Base-by-base conservation (phyloP, 148 eudicot genomes). In the Persicaria tinctoria region DNA sequence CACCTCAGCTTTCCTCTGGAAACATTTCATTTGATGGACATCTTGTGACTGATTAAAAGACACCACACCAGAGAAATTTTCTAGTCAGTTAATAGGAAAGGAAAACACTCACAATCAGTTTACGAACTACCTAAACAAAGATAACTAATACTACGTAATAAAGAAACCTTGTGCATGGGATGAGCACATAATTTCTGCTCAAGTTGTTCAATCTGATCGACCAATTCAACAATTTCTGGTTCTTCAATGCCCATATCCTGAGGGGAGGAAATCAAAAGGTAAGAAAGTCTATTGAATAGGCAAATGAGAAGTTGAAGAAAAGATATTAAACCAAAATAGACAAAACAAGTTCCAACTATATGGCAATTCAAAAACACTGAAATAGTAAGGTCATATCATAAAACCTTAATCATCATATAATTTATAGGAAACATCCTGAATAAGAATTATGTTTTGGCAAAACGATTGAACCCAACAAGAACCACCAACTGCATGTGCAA, bases 231-330 rank as follows among this genome's bases (percentile, higher is more conserved):
- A 66, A 90, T 79, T 81, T 90, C 97, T 76, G 91, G 86, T 63
- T 95, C 99, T 74, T 90, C 90, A 79, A 95, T 86, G 70, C 90
- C 89, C 99, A 95, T 95, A 81, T 95, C 99, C 99, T 95, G 88
- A 76, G 74, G n/a, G 13, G 13, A 70, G 18, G 6, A 46, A 46
- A 46, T 6, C 5, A 46, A 46, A 45, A 70, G 11, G 9, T 18
- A 70, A 32, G 14, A 32, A 27, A 12, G 68, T 63, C 46, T 1
- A 66, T 13, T 41, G 46, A 66, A 8, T 41, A 64, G 70, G 70
- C 27, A 17, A 50, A 50, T 50, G 53, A 50, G 12, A 57, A 32
- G 3, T 3, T 57, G 63, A 57, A 57, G 63, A 57, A 57, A 57
- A 57, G 1, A 17, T 18, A 7, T 57, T 5, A 50, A 6, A 50